phyloP scores from a whole-genome alignment of 1,284 basidiomycete genomes.

The Pseudozyma pruni region DNA sequence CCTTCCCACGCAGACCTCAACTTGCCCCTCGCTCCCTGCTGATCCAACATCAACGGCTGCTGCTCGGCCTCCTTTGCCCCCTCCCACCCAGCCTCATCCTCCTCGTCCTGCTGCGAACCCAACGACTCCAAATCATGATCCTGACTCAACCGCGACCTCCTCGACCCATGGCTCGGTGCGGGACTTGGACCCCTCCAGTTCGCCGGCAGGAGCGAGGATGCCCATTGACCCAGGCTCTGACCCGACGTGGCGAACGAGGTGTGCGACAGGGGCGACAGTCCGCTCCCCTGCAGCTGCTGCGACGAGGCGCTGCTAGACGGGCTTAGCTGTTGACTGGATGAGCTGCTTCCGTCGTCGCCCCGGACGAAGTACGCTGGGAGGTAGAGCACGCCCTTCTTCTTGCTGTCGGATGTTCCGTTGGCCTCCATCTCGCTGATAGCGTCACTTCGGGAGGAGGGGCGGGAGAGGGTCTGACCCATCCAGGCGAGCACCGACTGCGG shows the following conservation, averaged over 20 bases:
- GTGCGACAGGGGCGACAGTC: slow-evolving; percentile 9
- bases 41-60: slow-evolving; percentile 26
- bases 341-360: slow-evolving; percentile 26
- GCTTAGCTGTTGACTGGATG: slow-evolving; percentile 7
- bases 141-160: slow-evolving; percentile 28
- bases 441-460: slow-evolving; percentile 40
- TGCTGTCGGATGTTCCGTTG: slow-evolving; percentile 14
- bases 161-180: slow-evolving; percentile 21
- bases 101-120: slow-evolving; percentile 17
- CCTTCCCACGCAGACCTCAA: background rate
- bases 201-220: slow-evolving; percentile 12
- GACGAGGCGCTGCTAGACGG: slow-evolving; percentile 14
- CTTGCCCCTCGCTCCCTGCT: slow-evolving; percentile 5
- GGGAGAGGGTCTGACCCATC: slow-evolving; percentile 45
- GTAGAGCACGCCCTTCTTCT: slow-evolving; percentile 49
- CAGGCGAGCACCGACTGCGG: slow-evolving; percentile 48
- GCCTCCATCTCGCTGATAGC: slow-evolving; percentile 31
- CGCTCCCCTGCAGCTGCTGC: slow-evolving; percentile 11
- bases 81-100: slow-evolving; percentile 3
- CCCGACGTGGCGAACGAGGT: slow-evolving; percentile 1
- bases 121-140: slow-evolving; percentile 34
- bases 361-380: slow-evolving; percentile 57
- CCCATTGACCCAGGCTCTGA: slow-evolving; percentile 32
- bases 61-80: background rate
- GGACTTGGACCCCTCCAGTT: slow-evolving; percentile 35